These are phyloP conservation scores for Ogataea nakhonphanomensis DNA, from an alignment of 805 yeast genomes.

Conservation along the genomic window DNA sequence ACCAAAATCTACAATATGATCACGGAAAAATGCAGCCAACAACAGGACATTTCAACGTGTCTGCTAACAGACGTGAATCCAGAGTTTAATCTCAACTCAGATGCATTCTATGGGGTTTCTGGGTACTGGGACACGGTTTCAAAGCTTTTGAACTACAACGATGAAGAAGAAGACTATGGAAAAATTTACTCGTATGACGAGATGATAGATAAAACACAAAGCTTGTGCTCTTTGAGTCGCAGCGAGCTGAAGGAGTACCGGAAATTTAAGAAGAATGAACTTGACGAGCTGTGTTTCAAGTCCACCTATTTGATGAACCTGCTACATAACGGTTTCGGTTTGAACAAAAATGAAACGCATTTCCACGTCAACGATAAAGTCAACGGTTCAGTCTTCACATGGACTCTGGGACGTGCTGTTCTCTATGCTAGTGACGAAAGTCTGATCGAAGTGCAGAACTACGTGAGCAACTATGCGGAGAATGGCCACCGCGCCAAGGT, in stretches of 20 bases:
- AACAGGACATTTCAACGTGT: conserved; percentile 42
- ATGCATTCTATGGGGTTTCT: conserved; percentile 60
- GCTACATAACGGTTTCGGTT: conserved; percentile 58
- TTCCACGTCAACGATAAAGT: conserved; percentile 55
- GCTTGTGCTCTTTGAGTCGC: conserved; percentile 45
- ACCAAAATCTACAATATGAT: conserved; percentile 45
- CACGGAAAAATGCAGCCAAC: conserved; percentile 21
- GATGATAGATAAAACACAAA: conserved; percentile 42
- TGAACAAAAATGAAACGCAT: conserved; percentile 41
- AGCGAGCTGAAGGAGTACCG: conserved; percentile 20
- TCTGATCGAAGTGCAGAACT: conserved; percentile 39
- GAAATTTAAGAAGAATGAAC: conserved; percentile 41
- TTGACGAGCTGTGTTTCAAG: conserved; percentile 56
- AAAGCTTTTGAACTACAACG: conserved; percentile 38
- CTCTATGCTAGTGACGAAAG: conserved; percentile 56
- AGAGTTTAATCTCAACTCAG: conserved; percentile 51
- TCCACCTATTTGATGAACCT: conserved; percentile 57
- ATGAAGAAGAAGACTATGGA: conserved; percentile 23
- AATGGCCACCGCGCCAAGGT: conserved; percentile 21
- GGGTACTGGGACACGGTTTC: conserved; percentile 64
- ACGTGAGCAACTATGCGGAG: conserved; percentile 21
- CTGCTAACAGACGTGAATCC: conserved; percentile 52
- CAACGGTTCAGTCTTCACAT: conserved; percentile 78
- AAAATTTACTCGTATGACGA: conserved; percentile 43
- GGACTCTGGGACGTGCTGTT: conserved; percentile 86